Percentiles rank a stretch among this genome's conserved stretches.
Evolutionary conservation across 2,329 filamentous ascomycete genomes (phyloP).

Genomic region (Colletotrichum tamarilloi): DNA sequence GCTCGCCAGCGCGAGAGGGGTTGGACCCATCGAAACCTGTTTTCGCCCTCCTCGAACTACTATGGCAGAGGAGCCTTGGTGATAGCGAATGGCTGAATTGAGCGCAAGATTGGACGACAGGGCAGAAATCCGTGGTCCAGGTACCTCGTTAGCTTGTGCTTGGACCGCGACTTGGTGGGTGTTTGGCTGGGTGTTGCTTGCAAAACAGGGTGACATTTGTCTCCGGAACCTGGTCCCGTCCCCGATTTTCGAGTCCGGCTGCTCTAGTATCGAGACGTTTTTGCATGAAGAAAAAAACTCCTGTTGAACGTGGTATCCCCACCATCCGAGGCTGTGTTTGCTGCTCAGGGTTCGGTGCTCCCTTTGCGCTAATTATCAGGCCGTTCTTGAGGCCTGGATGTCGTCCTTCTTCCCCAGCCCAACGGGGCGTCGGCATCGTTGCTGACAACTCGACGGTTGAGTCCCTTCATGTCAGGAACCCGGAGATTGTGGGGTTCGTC

Average conservation of each 20-base stretch:
- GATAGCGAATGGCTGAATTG: conserved; percentile 5
- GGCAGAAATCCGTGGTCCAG: neutral
- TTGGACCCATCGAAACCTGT: conserved; percentile 24
- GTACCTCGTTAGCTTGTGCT: conserved; percentile 20
- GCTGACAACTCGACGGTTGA: neutral
- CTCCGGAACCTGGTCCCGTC: conserved; percentile 11
- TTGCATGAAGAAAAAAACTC: neutral
- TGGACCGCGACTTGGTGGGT: conserved; percentile 7
- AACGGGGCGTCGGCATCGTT: neutral
- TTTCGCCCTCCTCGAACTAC: neutral
- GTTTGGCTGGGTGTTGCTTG: conserved; percentile 16
- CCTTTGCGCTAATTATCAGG: conserved; percentile 14
- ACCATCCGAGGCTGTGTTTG: neutral
- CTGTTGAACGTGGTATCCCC: neutral
- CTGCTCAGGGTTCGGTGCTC: neutral
- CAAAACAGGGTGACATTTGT: conserved; percentile 22
- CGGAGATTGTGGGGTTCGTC: neutral
- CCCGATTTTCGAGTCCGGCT: neutral
- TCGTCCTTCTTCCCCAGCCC: neutral
- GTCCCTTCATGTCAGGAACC: neutral
- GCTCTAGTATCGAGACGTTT: neutral
- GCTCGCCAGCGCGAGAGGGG: conserved; percentile 11
- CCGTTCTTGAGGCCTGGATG: neutral
- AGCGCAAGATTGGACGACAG: conserved; percentile 19
- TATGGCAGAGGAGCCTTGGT: neutral